Conservation (phyloP, 805 yeast species). For the Nakazawaea wyomingensis region DNA sequence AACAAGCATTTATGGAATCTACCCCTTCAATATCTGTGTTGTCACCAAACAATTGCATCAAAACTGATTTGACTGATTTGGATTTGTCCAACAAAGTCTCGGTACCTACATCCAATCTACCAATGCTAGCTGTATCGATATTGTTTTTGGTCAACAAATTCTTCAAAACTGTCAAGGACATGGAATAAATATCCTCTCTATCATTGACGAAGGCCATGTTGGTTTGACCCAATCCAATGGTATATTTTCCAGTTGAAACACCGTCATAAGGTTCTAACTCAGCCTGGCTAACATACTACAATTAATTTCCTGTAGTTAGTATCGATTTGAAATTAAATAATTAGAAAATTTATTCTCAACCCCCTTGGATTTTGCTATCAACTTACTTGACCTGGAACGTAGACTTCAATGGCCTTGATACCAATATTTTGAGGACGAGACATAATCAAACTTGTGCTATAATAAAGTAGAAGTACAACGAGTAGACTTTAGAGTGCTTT, state of each 20-base stretch:
- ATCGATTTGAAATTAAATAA: too few species aligned
- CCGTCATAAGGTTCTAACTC: slow-evolving; percentile 83
- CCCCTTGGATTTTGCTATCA: not conserved
- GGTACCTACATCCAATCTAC: slow-evolving; percentile 97
- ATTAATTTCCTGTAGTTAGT: slow-evolving; percentile 1
- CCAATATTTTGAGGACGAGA: slow-evolving; percentile 79
- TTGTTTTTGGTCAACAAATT: slow-evolving; percentile 74
- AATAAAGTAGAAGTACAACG: too few species aligned
- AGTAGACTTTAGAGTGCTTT: too few species aligned
- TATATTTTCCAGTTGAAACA: slow-evolving; percentile 90
- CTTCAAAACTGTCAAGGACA: slow-evolving; percentile 83
- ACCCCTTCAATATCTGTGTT: slow-evolving; percentile 93
- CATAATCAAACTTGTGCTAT: too few species aligned
- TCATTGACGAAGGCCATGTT: slow-evolving; percentile 97
- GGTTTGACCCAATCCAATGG: slow-evolving; percentile 98
- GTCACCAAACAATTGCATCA: slow-evolving; percentile 88
- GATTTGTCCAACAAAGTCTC: slow-evolving; percentile 96
- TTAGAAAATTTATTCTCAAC: too few species aligned
- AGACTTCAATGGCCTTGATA: slow-evolving; percentile 92
- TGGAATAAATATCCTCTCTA: slow-evolving; percentile 94
- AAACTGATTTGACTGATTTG: slow-evolving; percentile 90
- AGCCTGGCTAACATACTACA: slow-evolving; percentile 70
- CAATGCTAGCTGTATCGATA: slow-evolving; percentile 75
- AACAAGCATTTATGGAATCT: slow-evolving; percentile 95
- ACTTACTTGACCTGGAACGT: slow-evolving; percentile 72